phyloP scores from a whole-genome alignment of 495 filamentous ascomycete species.

The Terfezia claveryi region DNA sequence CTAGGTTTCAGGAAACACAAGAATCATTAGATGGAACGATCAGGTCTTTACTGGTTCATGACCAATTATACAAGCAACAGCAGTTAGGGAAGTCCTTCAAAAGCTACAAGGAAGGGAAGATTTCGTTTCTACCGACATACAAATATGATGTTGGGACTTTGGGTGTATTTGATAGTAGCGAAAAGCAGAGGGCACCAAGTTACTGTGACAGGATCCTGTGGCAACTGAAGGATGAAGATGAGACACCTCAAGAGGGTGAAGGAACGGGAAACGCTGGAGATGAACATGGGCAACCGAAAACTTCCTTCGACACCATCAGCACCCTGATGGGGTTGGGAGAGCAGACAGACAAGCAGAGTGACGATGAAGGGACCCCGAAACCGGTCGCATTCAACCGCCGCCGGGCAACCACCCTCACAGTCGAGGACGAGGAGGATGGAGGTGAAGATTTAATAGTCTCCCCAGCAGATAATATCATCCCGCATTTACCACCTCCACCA shows the following conservation, averaged over 20 bases:
- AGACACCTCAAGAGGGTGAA: constrained; percentile 50
- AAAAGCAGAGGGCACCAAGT: constrained; percentile 76
- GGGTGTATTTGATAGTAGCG: constrained; percentile 78
- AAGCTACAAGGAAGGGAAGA: constrained; percentile 76
- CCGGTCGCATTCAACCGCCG: background rate
- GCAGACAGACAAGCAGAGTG: background rate
- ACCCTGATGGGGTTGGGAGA: background rate
- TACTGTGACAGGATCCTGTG: constrained; percentile 98
- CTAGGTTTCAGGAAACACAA: constrained; percentile 14
- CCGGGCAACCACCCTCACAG: background rate
- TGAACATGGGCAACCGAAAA: background rate
- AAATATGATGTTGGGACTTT: constrained; percentile 94
- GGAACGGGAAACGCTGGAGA: background rate
- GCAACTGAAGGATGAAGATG: constrained; percentile 44
- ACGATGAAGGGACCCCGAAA: background rate
- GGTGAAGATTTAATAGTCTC: constrained; percentile 18
- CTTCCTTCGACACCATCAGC: background rate
- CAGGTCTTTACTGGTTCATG: constrained; percentile 65
- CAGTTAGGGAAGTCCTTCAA: constrained; percentile 56
- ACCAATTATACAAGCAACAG: constrained; percentile 63
- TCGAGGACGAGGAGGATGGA: constrained; percentile 14
- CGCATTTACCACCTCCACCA: constrained; percentile 3
- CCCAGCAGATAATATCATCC: constrained; percentile 5
- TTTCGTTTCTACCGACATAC: constrained; percentile 79
- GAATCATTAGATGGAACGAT: constrained; percentile 60